A percentile compares a stretch with the other conserved stretches of the same genome.
phyloP scores from a whole-genome alignment of 768 basidiomycete species.

The Russula griseocarnosa region DNA sequence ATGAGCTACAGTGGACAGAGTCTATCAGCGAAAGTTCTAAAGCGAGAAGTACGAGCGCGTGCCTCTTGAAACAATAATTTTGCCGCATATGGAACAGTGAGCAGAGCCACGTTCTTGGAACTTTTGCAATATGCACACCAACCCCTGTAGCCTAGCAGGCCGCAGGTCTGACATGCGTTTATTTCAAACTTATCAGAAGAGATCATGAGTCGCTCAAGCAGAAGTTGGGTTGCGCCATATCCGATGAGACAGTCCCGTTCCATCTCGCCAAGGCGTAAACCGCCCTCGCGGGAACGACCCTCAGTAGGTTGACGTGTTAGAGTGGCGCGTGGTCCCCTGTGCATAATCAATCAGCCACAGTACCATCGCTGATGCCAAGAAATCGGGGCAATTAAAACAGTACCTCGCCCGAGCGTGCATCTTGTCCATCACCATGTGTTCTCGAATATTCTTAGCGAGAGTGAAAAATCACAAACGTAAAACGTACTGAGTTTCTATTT shows the following conservation, averaged over 20 bases:
- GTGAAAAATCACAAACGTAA: conserved; percentile 3
- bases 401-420: conserved; percentile 99
- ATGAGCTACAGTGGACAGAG: conserved; percentile 56
- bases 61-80: conserved; percentile 92
- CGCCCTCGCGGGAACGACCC: conserved; percentile 96
- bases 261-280: conserved; percentile 97
- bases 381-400: background rate
- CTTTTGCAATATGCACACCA: conserved; percentile 99
- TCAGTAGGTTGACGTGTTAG: conserved; percentile 97
- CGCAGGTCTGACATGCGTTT: conserved; percentile 91
- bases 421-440: conserved; percentile 99
- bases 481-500: conserved; percentile 86
- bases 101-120: conserved; percentile 90
- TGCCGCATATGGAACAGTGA: conserved; percentile 95
- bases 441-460: conserved; percentile 36
- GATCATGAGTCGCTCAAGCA: conserved; percentile 97
- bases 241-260: conserved; percentile 98
- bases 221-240: conserved; percentile 94
- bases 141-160: conserved; percentile 89
- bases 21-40: conserved; percentile 10
- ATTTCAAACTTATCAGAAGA: conserved; percentile 98
- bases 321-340: conserved; percentile 91
- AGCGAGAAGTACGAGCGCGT: conserved; percentile 29
- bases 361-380: background rate
- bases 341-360: conserved; percentile 7